Evolutionary conservation across 768 basidiomycete species (phyloP).

Genomic region (Jaapia argillacea): DNA sequence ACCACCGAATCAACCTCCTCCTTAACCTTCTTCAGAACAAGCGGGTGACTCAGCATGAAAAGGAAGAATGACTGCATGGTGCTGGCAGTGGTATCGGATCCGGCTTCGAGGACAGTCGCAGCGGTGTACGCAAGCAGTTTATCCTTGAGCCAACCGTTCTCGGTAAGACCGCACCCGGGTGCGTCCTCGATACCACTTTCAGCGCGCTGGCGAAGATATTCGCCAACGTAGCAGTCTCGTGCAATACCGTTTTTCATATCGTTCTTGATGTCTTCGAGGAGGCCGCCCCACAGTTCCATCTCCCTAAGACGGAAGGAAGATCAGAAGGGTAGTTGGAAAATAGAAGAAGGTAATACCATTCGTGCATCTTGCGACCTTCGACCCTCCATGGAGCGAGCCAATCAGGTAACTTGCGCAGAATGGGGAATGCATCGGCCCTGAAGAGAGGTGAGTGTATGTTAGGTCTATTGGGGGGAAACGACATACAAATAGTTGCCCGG

Average conservation of each 20-base stretch:
- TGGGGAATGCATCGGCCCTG: conserved; percentile 17
- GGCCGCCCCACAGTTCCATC: conserved; percentile 18
- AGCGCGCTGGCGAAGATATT: conserved; percentile 14
- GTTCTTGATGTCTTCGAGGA: conserved; percentile 13
- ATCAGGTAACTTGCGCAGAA: conserved; percentile 17
- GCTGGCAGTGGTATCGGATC: conserved; percentile 19
- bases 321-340: not conserved
- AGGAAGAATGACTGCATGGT: conserved; percentile 18
- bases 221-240: conserved; percentile 13
- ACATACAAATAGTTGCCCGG: conserved; percentile 18
- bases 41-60: conserved; percentile 10
- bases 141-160: conserved; percentile 20
- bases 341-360: conserved; percentile 11
- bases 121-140: conserved; percentile 19
- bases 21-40: conserved; percentile 6
- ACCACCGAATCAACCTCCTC: conserved; percentile 8
- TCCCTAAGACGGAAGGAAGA: conserved; percentile 10
- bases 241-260: conserved; percentile 13
- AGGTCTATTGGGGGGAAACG: not conserved
- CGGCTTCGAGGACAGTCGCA: conserved; percentile 19
- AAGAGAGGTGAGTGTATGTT: conserved; percentile 1
- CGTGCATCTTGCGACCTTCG: conserved; percentile 16
- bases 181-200: conserved; percentile 14
- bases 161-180: conserved; percentile 17
- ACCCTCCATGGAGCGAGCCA: conserved; percentile 17